These are phyloP conservation scores for Arthroderma sp. DNA, from an alignment of 2,329 filamentous ascomycete species.

Conservation along the genomic window DNA sequence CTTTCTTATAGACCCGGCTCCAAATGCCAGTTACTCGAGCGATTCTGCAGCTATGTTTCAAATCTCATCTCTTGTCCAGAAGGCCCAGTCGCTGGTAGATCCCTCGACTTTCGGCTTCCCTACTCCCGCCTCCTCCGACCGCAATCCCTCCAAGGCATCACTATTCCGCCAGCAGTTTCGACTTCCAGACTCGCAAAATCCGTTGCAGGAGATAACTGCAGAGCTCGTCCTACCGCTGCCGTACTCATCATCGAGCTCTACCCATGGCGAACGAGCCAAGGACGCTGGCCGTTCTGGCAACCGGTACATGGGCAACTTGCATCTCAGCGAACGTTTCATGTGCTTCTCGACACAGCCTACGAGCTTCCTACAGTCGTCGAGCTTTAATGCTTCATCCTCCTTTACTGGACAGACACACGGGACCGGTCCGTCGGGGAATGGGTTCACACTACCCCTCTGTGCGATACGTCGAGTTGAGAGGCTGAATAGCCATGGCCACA, in stretches of 20 bases:
- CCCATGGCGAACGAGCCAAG: slow-evolving; percentile 50
- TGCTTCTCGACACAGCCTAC: slow-evolving; percentile 93
- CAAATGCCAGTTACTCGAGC: neutral
- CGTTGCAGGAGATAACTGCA: slow-evolving; percentile 89
- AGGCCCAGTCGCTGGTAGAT: slow-evolving; percentile 90
- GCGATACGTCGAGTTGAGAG: slow-evolving; percentile 85
- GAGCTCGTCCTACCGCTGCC: slow-evolving; percentile 77
- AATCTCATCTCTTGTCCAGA: slow-evolving; percentile 76
- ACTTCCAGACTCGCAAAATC: slow-evolving; percentile 80
- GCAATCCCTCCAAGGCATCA: slow-evolving; percentile 76
- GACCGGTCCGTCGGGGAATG: slow-evolving; percentile 83
- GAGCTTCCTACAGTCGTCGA: slow-evolving; percentile 72
- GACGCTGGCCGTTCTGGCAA: slow-evolving; percentile 54
- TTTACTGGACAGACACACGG: slow-evolving; percentile 92
- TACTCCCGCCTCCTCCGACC: slow-evolving; percentile 59
- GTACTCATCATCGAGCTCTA: slow-evolving; percentile 39
- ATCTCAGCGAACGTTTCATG: slow-evolving; percentile 86
- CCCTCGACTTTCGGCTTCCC: slow-evolving; percentile 67
- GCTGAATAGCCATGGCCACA: slow-evolving; percentile 79
- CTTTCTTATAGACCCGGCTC: neutral
- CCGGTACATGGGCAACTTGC: slow-evolving; percentile 83
- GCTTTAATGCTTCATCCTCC: slow-evolving; percentile 62
- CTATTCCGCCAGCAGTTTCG: slow-evolving; percentile 96
- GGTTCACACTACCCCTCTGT: slow-evolving; percentile 86
- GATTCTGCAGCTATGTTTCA: slow-evolving; percentile 41